Conservation (phyloP, 2,329 filamentous ascomycete species). For the Colletotrichum phormii region DNA sequence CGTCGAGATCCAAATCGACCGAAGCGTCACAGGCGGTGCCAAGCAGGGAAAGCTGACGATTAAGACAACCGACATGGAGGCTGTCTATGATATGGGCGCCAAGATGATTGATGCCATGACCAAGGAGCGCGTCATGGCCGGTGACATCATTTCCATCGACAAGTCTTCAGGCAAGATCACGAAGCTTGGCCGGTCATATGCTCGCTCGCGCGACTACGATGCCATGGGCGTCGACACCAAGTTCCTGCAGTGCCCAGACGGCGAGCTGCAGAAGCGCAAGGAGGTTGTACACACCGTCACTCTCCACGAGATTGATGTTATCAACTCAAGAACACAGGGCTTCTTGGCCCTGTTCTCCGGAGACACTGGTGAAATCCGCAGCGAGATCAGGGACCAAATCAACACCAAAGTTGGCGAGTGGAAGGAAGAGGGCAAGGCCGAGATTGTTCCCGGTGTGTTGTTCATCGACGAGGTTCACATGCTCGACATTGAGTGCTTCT, state of each 20-base stretch:
- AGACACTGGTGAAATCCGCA: constrained; percentile 97
- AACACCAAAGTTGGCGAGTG: constrained; percentile 99
- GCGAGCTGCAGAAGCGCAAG: constrained; percentile 95
- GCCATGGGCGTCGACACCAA: constrained; percentile 99
- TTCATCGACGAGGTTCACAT: constrained; percentile 99
- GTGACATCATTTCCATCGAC: constrained; percentile 98
- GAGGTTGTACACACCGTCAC: constrained; percentile 98
- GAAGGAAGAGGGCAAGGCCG: constrained; percentile 99
- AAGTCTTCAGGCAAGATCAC: constrained; percentile 98
- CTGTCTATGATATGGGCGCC: constrained; percentile 98
- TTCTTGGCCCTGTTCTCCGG: constrained; percentile 98
- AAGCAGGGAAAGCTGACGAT: constrained; percentile 99
- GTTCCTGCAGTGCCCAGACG: constrained; percentile 97
- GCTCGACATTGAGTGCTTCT: constrained; percentile 99
- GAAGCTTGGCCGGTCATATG: constrained; percentile 94
- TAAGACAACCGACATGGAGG: constrained; percentile 99
- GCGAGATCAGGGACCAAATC: constrained; percentile 98
- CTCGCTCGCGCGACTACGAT: constrained; percentile 96
- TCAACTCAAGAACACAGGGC: constrained; percentile 98
- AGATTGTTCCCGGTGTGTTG: constrained; percentile 95
- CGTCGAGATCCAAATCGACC: constrained; percentile 97
- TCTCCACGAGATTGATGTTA: constrained; percentile 98
- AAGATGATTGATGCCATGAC: constrained; percentile 99
- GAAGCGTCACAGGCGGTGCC: constrained; percentile 94
- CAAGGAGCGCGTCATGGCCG: constrained; percentile 98